Conservation (phyloP, 2,329 filamentous ascomycete genomes). For the Penicillium sp. region DNA sequence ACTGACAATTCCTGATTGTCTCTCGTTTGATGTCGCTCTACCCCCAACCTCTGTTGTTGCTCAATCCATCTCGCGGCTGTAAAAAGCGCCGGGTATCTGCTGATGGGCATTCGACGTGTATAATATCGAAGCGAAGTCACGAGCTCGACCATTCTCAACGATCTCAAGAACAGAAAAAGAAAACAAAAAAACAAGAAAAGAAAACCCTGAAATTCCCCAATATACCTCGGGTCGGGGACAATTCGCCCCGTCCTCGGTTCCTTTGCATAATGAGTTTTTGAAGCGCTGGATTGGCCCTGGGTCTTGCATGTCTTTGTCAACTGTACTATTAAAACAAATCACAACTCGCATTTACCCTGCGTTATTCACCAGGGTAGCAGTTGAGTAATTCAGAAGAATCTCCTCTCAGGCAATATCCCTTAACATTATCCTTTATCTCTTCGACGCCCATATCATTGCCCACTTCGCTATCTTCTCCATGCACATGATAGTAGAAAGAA, state of each 20-base stretch:
- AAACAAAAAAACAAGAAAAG: constrained; percentile 29
- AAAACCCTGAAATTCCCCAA: constrained; percentile 17
- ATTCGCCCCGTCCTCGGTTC: constrained; percentile 8
- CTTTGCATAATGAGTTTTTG: constrained; percentile 33
- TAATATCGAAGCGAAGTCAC: constrained; percentile 38
- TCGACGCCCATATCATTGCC: too few relatives aligned
- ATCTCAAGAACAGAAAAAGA: constrained; percentile 28
- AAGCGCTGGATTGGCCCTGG: constrained; percentile 34
- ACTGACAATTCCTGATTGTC: constrained; percentile 11
- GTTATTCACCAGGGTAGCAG: constrained; percentile 22
- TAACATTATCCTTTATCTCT: too few relatives aligned
- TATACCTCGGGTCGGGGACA: constrained; percentile 7
- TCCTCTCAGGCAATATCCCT: constrained; percentile 36
- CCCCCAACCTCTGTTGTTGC: constrained; percentile 20
- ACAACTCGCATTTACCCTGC: constrained; percentile 21
- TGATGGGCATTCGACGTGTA: constrained; percentile 31
- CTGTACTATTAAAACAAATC: constrained; percentile 38
- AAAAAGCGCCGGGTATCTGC: constrained; percentile 15
- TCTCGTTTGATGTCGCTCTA: constrained; percentile 13
- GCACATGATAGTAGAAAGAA: too few relatives aligned
- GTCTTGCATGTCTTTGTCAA: constrained; percentile 38
- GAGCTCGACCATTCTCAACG: constrained; percentile 30
- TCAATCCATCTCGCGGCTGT: constrained; percentile 14
- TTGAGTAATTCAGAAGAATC: constrained; percentile 38
- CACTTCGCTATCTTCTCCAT: too few relatives aligned